Percentiles rank a stretch among this genome's conserved stretches.
These are phyloP conservation scores for Geranium rotundifolium DNA, from an alignment of 345 rosid species.

Conservation along the genomic window DNA sequence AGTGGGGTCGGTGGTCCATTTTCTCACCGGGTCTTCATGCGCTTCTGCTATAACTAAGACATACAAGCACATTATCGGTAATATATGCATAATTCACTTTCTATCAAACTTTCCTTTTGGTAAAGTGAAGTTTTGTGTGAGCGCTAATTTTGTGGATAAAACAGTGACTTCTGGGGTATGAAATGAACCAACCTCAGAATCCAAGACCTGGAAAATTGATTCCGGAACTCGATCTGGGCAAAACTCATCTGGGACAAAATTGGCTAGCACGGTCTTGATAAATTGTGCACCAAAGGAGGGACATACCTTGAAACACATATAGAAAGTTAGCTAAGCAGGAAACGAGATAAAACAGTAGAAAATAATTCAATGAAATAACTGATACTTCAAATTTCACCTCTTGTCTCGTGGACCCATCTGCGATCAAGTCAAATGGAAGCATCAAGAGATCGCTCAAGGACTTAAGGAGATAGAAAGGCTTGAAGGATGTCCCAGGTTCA, in stretches of 20 bases:
- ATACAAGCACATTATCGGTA: no score
- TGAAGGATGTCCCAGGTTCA: constrained; percentile 39
- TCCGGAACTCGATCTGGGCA: constrained; percentile 67
- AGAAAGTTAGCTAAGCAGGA: background rate
- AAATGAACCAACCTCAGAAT: constrained; percentile 49
- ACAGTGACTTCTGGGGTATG: background rate
- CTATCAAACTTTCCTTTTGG: no score
- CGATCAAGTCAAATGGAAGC: constrained; percentile 92
- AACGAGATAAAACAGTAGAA: constrained; percentile 5
- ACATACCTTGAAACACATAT: constrained; percentile 43
- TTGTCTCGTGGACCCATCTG: constrained; percentile 56
- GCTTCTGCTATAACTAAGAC: no score
- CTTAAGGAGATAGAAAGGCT: constrained; percentile 63
- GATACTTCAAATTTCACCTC: constrained; percentile 37
- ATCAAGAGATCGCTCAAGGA: constrained; percentile 91
- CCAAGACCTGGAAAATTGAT: constrained; percentile 45
- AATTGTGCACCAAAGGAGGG: constrained; percentile 55
- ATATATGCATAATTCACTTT: no score
- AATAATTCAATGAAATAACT: background rate
- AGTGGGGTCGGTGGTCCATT: no score
- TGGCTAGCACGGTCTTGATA: constrained; percentile 50
- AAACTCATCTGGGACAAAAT: constrained; percentile 84
- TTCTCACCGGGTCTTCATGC: no score
- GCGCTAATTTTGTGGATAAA: no score
- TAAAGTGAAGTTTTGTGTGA: background rate